Evolutionary conservation across 106 monocot genomes (phyloP), one percentile per base, ranked within the genome.

Genomic region (Allium cepa): DNA sequence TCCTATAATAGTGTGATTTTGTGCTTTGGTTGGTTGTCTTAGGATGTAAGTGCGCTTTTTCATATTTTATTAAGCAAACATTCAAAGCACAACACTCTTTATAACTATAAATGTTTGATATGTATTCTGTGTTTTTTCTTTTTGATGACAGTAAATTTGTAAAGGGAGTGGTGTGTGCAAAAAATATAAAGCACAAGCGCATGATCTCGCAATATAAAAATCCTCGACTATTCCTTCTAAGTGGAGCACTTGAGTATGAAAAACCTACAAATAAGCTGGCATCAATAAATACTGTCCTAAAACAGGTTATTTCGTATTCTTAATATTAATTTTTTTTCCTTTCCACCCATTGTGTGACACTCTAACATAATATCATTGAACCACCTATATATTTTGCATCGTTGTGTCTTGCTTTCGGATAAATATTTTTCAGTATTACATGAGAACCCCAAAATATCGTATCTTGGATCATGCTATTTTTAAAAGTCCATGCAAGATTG

Each of bases 151-250:
- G 96, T 62, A 45, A 75, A 45, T 55, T 97, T 75, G 63, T 97
- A 11, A 88, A 83, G 70, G 96, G 96, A 75, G 77, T 97, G 56
- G 96, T 97, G 47, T 97, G 88, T 65, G 80, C 96, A 15, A 92
- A 92, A 71, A 97, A 97, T 76, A 57, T 97, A 62, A 89, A 80
- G 49, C 96, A 92, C 77, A 92, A 89, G 51, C 83, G 89, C 18
- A 97, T 97, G 96, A 64, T 92, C 8, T 87, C 96, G 11, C 92
- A 89, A 56, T 92, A 92, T 62, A 84, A 59, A 72, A 82, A 74
- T 48, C 92, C 92, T 47, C 83, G 70, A 70, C 26, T 97, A 63
- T 79, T 97, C 56, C 78, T 97, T 76, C 61, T 97, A 17, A 92
- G 88, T 57, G 96, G 96, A 63, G 72, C 91, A 26, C 70, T 97